Percentiles rank a stretch among this genome's conserved stretches.
These are phyloP conservation scores for Salix dunnii DNA, from an alignment of 345 rosid genomes.

Conservation along the genomic window DNA sequence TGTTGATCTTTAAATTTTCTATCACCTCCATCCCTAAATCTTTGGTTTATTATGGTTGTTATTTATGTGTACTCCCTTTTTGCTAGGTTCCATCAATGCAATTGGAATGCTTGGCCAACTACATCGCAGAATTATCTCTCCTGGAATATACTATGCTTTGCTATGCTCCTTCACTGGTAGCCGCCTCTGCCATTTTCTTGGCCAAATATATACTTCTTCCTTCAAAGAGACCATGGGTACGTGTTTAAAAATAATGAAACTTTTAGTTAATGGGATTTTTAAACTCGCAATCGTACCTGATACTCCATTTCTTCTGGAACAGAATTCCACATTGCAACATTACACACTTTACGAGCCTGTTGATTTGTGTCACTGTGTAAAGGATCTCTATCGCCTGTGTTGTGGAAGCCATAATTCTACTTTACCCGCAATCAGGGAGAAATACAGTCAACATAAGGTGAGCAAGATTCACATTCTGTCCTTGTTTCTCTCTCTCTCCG, in stretches of 20 bases:
- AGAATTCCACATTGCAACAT: slow-evolving; percentile 79
- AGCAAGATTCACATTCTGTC: not conserved
- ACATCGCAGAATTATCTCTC: slow-evolving; percentile 69
- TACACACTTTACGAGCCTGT: slow-evolving; percentile 72
- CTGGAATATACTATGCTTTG: slow-evolving; percentile 74
- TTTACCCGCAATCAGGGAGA: slow-evolving; percentile 75
- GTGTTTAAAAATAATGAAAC: not conserved
- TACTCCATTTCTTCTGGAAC: slow-evolving; percentile 15
- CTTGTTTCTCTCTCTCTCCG: not conserved
- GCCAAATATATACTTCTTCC: slow-evolving; percentile 68
- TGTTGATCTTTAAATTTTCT: not conserved
- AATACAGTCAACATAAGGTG: slow-evolving; percentile 89
- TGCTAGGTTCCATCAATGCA: slow-evolving; percentile 61
- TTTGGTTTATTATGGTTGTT: not conserved
- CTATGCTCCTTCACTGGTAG: slow-evolving; percentile 69
- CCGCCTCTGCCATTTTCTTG: slow-evolving; percentile 89
- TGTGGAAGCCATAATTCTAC: slow-evolving; percentile 42
- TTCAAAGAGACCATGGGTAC: slow-evolving; percentile 84
- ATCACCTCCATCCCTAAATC: not conserved
- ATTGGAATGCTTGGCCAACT: slow-evolving; percentile 78
- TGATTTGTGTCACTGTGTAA: slow-evolving; percentile 63
- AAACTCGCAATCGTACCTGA: not conserved
- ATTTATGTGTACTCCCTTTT: not conserved
- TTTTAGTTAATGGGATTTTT: not conserved
- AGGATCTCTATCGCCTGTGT: slow-evolving; percentile 64